These are phyloP conservation scores for Xylariaceae sp. DNA, from an alignment of 2,329 filamentous ascomycete genomes.

Conservation along the genomic window DNA sequence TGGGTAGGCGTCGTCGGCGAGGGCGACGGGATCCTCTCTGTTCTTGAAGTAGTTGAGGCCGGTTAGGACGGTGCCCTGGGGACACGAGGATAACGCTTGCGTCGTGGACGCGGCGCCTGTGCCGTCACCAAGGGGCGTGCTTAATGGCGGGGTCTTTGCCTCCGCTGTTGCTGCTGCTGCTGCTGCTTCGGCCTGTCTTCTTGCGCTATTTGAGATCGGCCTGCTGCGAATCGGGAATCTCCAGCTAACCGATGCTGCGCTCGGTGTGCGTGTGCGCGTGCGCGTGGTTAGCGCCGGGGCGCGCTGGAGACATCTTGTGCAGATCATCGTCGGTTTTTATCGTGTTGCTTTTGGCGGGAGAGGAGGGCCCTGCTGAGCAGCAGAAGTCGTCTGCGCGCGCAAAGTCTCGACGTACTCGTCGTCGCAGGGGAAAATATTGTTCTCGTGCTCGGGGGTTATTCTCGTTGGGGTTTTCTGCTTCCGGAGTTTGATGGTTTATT, in stretches of 20 bases:
- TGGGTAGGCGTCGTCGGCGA: conserved; percentile 71
- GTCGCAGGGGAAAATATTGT: not conserved
- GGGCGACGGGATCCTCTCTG: conserved; percentile 64
- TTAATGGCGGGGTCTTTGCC: conserved; percentile 24
- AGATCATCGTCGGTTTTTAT: conserved; percentile 34
- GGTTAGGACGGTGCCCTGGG: conserved; percentile 62
- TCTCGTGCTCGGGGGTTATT: not conserved
- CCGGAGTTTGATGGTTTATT: not conserved
- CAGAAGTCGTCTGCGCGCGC: not conserved
- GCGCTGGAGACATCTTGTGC: conserved; percentile 46
- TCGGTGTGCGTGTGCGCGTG: conserved; percentile 10
- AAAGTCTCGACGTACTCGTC: not conserved
- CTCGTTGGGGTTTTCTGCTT: not conserved
- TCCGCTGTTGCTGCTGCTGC: conserved; percentile 33
- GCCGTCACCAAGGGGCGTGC: conserved; percentile 27
- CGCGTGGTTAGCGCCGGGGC: conserved; percentile 32
- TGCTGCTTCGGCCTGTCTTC: conserved; percentile 30
- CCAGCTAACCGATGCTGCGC: conserved; percentile 19
- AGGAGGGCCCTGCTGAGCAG: not conserved
- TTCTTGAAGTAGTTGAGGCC: conserved; percentile 76
- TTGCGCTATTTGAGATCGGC: conserved; percentile 37
- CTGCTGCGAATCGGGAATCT: conserved; percentile 20
- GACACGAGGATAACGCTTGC: conserved; percentile 44
- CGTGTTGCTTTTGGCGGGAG: not conserved
- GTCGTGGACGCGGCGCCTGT: conserved; percentile 16